Evolutionary conservation across 768 basidiomycete species (phyloP), one percentile per base, ranked within the genome.

Genomic region (Hysterangium stoloniferum): DNA sequence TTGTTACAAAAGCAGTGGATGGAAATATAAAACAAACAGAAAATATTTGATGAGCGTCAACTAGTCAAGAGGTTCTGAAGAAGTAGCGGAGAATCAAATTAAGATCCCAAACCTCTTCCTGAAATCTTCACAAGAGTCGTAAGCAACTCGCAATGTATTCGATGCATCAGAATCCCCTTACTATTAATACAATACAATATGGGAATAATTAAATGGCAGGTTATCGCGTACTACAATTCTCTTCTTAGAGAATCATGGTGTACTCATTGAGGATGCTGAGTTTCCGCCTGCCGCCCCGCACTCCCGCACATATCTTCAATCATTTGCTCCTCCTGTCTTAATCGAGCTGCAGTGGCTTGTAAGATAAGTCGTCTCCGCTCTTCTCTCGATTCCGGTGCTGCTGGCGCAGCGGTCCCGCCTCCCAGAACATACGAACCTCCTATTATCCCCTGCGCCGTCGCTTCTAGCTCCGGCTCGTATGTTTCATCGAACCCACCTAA

Each of bases 271-370:
- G 45, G 4, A 9, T 46, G 12, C 31, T 46, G n/a, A n/a, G n/a
- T n/a, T n/a, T n/a, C n/a, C n/a, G n/a, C n/a, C n/a, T n/a, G n/a
- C n/a, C n/a, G 19, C 8, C 45, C 45, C 27, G 57, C 63, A 36
- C 83, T 86, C 22, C 84, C 86, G 64, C 86, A 87, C 48, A 76
- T 78, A 37, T 77, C 69, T 60, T 87, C 86, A 15, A 86, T 62
- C 54, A 86, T 80, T 57, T 86, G 78, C 49, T 87, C 86, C 56
- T 85, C 78, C 55, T 69, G 75, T 58, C 66, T 69, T 50, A 86
- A 59, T 25, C 86, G 74, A 24, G 64, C 69, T 64, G 78, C 73
- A 1, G 83, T 78, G 12, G 86, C 86, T 11, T 79, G 75, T 31
- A 84, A 60, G 41, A 78, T 61, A 45, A 73, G 70, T 37, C 66